Percentiles rank a stretch among this genome's conserved stretches.
phyloP scores from a whole-genome alignment of 768 basidiomycete genomes.

The Grammothele lineata region DNA sequence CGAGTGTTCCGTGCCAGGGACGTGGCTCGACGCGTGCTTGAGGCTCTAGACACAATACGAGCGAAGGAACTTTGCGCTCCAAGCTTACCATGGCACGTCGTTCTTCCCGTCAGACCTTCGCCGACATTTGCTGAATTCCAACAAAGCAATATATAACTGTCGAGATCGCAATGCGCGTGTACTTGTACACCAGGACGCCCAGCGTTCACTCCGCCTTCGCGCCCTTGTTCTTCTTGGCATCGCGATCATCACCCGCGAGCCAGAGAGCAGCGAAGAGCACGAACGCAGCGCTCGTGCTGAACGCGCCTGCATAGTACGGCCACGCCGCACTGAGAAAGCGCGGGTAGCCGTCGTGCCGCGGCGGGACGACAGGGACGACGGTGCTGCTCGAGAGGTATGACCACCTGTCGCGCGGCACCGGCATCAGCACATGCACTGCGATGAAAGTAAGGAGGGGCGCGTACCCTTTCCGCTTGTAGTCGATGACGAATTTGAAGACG shows the following conservation, averaged over 20 bases:
- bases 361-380: constrained; percentile 86
- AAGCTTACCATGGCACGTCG: too few relatives aligned
- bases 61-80: too few relatives aligned
- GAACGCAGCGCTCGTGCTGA: constrained; percentile 84
- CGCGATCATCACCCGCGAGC: constrained; percentile 78
- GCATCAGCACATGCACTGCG: not conserved
- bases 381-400: constrained; percentile 70
- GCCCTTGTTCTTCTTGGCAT: constrained; percentile 45
- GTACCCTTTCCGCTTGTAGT: constrained; percentile 87
- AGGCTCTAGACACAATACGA: too few relatives aligned
- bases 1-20: too few relatives aligned
- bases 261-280: constrained; percentile 83
- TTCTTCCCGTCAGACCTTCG: too few relatives aligned
- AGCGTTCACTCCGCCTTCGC: constrained; percentile 21
- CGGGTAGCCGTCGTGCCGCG: constrained; percentile 91
- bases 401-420: constrained; percentile 54
- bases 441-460: not conserved
- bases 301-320: constrained; percentile 92
- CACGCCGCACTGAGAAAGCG: constrained; percentile 93
- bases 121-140: too few relatives aligned
- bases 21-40: too few relatives aligned
- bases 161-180: too few relatives aligned
- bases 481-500: constrained; percentile 94
- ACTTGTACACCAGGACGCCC: too few relatives aligned
- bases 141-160: too few relatives aligned